Base-by-base conservation (phyloP, 2,329 filamentous ascomycete genomes). In the Ophiocordyceps polyrhachis-furcata region DNA sequence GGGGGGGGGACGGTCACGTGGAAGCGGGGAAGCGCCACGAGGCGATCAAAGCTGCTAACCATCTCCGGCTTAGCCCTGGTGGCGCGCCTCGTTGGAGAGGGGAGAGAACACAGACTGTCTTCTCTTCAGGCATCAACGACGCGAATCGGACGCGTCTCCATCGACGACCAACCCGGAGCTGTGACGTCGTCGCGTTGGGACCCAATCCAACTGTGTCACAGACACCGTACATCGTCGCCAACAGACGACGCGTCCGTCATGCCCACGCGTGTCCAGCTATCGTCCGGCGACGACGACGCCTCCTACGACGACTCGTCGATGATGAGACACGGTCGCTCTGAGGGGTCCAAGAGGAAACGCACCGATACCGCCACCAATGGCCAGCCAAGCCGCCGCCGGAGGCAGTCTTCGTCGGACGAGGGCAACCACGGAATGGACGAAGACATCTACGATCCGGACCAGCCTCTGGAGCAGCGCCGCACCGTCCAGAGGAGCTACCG, bases 381-480 rank as follows among this genome's bases (percentile, higher is more conserved):
- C 14, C 53, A 52, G 23, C 52, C 54, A 4, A 55, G 29, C 50
- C 55, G 20, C 41, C 51, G 42, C 8, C 50, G 41, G 47, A 53
- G 41, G 49, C 50, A 42, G 42, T 52, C 15, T 14, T 47, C 41
- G 7, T 47, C 48, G 17, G 48, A 51, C 5, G 44, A 17, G 3
- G 49, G 52, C 5, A 45, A 51, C 15, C 49, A 48, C 29, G 47
- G 49, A 8, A 43, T 51, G 28, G 47, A 49, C 21, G 51, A 52
- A 17, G 68, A 73, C 19, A 66, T 69, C 5, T 93, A 88, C 60
- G 83, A 95, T 55, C 88, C 87, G 0, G 79, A 93, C 48, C 89
- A 95, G 57, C 71, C 85, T 46, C 68, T 81, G 13, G 74, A 81
- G 40, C 74, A 87, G 60, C 76, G 86, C 38, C 73, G 88, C 21